Conservation (phyloP, 2,329 filamentous ascomycete genomes). For the Botrytis medusae region DNA sequence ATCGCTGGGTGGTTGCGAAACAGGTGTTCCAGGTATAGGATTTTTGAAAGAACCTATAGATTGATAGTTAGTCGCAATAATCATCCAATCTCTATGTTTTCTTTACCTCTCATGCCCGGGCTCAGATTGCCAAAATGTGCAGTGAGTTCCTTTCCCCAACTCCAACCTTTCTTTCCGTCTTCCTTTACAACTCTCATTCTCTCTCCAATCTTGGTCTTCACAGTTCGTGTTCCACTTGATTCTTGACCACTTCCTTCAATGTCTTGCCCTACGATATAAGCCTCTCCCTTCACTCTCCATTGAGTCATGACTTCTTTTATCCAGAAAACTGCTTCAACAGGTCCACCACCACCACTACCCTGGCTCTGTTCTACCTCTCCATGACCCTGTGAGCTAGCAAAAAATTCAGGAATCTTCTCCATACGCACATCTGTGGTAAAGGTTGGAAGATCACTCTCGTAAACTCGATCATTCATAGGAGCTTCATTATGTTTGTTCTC, state of each 20-base stretch:
- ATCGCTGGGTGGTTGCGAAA: constrained; percentile 51
- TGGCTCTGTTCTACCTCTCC: constrained; percentile 45
- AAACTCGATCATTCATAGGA: constrained; percentile 67
- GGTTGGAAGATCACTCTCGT: constrained; percentile 73
- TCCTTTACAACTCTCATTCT: constrained; percentile 59
- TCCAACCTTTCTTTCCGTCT: constrained; percentile 50
- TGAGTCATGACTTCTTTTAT: constrained; percentile 67
- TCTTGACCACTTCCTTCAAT: constrained; percentile 53
- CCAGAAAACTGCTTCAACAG: constrained; percentile 87
- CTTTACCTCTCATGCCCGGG: constrained; percentile 69
- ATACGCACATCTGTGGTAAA: constrained; percentile 89
- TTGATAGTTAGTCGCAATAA: neutral
- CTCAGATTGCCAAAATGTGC: constrained; percentile 88
- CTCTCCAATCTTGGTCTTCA: constrained; percentile 58
- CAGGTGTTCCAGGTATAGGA: constrained; percentile 64
- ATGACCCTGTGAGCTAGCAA: constrained; percentile 49
- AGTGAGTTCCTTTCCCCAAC: constrained; percentile 76
- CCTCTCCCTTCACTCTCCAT: constrained; percentile 79
- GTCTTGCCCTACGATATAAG: constrained; percentile 72
- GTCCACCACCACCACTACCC: constrained; percentile 63
- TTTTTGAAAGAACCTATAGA: constrained; percentile 48
- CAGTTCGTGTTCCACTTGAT: constrained; percentile 53
- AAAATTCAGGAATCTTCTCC: constrained; percentile 76
- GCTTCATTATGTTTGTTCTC: constrained; percentile 72
- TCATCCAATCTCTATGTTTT: constrained; percentile 36